Percentiles rank a stretch among this genome's conserved stretches.
Conservation (phyloP, 2,329 filamentous ascomycete genomes). For the Aspergillus sp. region DNA sequence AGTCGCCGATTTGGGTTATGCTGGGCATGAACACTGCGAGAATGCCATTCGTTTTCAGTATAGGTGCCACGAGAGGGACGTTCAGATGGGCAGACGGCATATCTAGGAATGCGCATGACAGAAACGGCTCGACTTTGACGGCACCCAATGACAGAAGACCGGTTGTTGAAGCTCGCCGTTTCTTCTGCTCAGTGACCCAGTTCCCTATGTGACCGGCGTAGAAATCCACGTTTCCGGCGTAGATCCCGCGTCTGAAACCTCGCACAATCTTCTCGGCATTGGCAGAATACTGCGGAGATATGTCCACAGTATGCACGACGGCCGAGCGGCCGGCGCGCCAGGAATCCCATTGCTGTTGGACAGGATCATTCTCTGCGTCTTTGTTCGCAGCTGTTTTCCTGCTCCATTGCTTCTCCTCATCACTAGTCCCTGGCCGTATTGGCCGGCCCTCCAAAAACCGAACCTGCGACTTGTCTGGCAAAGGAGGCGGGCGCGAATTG, state of each 20-base stretch:
- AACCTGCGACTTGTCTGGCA: constrained; percentile 29
- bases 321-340: constrained; percentile 51
- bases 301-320: constrained; percentile 66
- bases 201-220: constrained; percentile 57
- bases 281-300: constrained; percentile 50
- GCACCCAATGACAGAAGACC: constrained; percentile 8
- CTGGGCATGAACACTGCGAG: constrained; percentile 66
- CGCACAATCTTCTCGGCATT: constrained; percentile 57
- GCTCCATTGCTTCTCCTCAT: constrained; percentile 11
- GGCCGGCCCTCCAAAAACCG: constrained; percentile 18
- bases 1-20: constrained; percentile 66
- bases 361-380: constrained; percentile 6
- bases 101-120: constrained; percentile 64
- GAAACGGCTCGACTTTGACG: constrained; percentile 46
- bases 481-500: constrained; percentile 47
- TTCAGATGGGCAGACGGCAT: constrained; percentile 54
- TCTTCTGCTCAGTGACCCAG: constrained; percentile 51
- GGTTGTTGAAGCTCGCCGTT: constrained; percentile 20
- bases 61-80: constrained; percentile 37
- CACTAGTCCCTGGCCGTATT: constrained; percentile 11
- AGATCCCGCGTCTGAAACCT: constrained; percentile 61
- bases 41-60: constrained; percentile 54
- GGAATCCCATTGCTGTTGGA: constrained; percentile 32
- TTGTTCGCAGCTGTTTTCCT: constrained; percentile 5
- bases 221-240: constrained; percentile 62